These are phyloP conservation scores for Clavispora fructus DNA, from an alignment of 805 yeast species.

Conservation along the genomic window DNA sequence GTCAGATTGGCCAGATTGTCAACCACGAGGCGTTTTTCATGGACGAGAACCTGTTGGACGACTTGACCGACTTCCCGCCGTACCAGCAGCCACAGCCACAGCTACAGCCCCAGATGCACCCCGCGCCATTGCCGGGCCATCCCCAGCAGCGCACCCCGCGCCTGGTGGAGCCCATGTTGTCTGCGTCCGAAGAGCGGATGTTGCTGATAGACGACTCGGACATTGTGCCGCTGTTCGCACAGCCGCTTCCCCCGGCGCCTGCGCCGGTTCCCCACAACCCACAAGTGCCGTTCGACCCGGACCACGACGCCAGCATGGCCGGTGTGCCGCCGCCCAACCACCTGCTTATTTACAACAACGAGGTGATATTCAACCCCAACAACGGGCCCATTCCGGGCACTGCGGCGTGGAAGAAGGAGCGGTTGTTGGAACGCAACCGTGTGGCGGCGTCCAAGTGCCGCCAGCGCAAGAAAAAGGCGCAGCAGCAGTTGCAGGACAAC, in stretches of 20 bases:
- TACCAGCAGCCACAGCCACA: background rate
- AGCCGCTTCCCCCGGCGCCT: background rate
- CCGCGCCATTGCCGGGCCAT: background rate
- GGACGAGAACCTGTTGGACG: slow-evolving; percentile 22
- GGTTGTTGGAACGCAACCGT: slow-evolving; percentile 56
- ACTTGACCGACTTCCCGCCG: slow-evolving; percentile 8
- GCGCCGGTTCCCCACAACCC: background rate
- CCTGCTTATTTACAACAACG: slow-evolving; percentile 49
- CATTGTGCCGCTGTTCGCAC: background rate
- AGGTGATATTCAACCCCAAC: slow-evolving; percentile 49
- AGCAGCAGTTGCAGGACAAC: slow-evolving; percentile 59
- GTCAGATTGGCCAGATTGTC: slow-evolving; percentile 75
- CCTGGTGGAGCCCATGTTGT: background rate
- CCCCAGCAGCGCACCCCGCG: background rate
- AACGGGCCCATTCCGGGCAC: slow-evolving; percentile 58
- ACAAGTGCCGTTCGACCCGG: background rate
- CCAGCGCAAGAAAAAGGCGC: slow-evolving; percentile 64
- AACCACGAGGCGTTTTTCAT: slow-evolving; percentile 37
- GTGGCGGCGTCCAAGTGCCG: slow-evolving; percentile 69
- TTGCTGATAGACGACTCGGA: background rate
- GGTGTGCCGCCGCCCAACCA: slow-evolving; percentile 47
- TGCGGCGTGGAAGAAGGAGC: slow-evolving; percentile 62
- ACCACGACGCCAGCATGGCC: slow-evolving; percentile 18
- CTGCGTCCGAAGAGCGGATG: background rate
- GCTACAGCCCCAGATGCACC: background rate